Percentiles rank a stretch among this genome's conserved stretches.
Evolutionary conservation across 441 rosid genomes (phyloP).

Genomic region (Macaranga tanarius): DNA sequence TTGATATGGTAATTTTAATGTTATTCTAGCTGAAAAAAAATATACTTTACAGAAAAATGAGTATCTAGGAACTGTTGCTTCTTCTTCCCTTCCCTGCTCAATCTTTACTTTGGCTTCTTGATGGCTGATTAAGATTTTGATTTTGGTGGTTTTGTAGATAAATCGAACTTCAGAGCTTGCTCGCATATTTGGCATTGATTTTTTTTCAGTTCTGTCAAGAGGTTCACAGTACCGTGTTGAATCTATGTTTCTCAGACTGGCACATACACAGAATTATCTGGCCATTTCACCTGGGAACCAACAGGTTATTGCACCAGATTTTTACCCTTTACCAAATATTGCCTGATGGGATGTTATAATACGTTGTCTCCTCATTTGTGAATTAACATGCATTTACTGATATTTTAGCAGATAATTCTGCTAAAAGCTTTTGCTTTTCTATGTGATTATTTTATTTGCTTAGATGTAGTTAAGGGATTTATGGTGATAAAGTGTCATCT

Average conservation of each 20-base stretch:
- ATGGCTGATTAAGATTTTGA: constrained; percentile 13
- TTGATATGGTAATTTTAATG: constrained; percentile 65
- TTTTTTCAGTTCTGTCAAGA: constrained; percentile 97
- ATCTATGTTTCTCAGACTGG: constrained; percentile 95
- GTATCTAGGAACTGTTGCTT: background rate
- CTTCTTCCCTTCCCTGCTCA: background rate
- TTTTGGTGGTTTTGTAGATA: constrained; percentile 59
- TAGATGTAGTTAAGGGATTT: background rate
- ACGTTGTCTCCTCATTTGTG: background rate
- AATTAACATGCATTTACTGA: background rate
- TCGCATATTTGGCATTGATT: constrained; percentile 95
- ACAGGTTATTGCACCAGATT: constrained; percentile 55
- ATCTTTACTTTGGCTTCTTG: background rate
- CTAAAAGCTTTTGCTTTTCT: background rate
- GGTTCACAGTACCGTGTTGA: constrained; percentile 99
- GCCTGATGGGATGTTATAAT: background rate
- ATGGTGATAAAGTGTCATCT: background rate
- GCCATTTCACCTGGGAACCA: constrained; percentile 94
- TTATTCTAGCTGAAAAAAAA: background rate
- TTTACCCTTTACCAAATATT: background rate
- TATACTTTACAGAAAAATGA: too few relatives aligned
- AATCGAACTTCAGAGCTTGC: constrained; percentile 99
- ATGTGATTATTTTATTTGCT: background rate
- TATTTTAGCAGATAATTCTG: background rate
- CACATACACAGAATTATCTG: constrained; percentile 93